Percentiles rank a stretch among this genome's conserved stretches.
Evolutionary conservation across 2,329 filamentous ascomycete genomes (phyloP).

Genomic region (Pyrenophora graminea): DNA sequence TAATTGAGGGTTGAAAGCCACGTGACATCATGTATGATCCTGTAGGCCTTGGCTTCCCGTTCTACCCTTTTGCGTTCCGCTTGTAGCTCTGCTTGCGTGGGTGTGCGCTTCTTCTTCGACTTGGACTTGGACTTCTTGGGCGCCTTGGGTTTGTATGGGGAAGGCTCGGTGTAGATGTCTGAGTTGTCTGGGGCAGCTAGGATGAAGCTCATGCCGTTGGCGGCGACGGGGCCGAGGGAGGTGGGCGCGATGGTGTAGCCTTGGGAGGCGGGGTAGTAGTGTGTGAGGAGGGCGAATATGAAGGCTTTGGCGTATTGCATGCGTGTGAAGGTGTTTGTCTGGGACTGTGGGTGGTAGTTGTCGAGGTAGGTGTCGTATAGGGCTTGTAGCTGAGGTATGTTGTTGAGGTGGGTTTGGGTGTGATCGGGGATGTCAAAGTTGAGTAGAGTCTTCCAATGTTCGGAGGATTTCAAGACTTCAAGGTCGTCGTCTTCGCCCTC

Average conservation of each 20-base stretch:
- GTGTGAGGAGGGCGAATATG: slow-evolving; percentile 21
- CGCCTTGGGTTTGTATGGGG: not conserved
- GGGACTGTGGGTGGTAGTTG: slow-evolving; percentile 10
- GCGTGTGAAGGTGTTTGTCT: slow-evolving; percentile 9
- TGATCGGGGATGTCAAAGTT: slow-evolving; percentile 6
- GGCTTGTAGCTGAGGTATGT: slow-evolving; percentile 13
- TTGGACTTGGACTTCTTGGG: slow-evolving; percentile 7
- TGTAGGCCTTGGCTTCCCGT: not conserved
- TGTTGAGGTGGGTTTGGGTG: slow-evolving; percentile 6
- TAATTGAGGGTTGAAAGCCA: slow-evolving; percentile 2
- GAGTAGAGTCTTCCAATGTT: slow-evolving; percentile 2
- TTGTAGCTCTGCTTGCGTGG: slow-evolving; percentile 5
- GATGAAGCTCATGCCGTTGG: slow-evolving; percentile 20
- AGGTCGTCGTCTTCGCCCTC: not conserved
- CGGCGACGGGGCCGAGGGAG: slow-evolving; percentile 12
- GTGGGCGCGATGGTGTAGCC: slow-evolving; percentile 21
- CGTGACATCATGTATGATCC: not conserved
- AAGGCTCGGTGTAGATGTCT: slow-evolving; percentile 1
- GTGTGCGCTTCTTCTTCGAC: not conserved
- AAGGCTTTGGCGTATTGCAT: slow-evolving; percentile 26
- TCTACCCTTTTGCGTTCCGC: not conserved
- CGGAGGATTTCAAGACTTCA: not conserved
- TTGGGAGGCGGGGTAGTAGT: slow-evolving; percentile 29
- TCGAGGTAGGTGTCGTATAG: slow-evolving; percentile 16
- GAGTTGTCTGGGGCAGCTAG: slow-evolving; percentile 12